Conservation (phyloP, 306 rosid species). For the Sindora glabra region DNA sequence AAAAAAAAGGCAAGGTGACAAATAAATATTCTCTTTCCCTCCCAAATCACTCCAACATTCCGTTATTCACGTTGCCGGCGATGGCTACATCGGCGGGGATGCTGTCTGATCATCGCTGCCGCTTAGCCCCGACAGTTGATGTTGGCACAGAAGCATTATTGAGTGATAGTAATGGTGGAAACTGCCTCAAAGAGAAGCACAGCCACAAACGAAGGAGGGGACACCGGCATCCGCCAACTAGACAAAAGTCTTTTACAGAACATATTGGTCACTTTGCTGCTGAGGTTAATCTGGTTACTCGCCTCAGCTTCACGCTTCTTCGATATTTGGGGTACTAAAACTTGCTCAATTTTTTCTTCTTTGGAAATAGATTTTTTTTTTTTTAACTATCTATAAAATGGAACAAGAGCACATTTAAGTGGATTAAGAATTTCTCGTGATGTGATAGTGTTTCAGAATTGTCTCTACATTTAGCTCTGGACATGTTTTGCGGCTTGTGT, state of each 20-base stretch:
- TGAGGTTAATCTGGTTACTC: conserved; percentile 67
- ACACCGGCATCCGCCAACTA: neutral
- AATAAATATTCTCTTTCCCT: neutral
- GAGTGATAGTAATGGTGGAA: neutral
- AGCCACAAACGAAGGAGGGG: neutral
- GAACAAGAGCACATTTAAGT: no score
- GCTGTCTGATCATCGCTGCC: conserved; percentile 20
- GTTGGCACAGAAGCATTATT: neutral
- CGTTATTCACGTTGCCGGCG: neutral
- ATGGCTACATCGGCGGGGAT: neutral
- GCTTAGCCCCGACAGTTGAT: neutral
- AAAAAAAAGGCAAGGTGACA: no score
- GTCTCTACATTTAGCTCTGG: no score
- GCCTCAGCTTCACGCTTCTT: conserved; percentile 70
- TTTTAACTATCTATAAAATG: neutral
- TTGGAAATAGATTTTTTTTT: neutral
- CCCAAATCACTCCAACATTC: neutral
- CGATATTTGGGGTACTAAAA: conserved; percentile 65
- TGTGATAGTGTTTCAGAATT: no score
- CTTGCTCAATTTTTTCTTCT: neutral
- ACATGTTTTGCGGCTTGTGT: no score
- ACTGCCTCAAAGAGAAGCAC: neutral
- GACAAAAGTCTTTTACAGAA: conserved; percentile 13
- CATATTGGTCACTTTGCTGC: conserved; percentile 59
- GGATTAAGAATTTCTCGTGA: no score